A percentile compares a stretch with the other conserved stretches of the same genome.
Evolutionary conservation across 148 eudicot genomes (phyloP).

Genomic region (Dianthus caryophyllus): DNA sequence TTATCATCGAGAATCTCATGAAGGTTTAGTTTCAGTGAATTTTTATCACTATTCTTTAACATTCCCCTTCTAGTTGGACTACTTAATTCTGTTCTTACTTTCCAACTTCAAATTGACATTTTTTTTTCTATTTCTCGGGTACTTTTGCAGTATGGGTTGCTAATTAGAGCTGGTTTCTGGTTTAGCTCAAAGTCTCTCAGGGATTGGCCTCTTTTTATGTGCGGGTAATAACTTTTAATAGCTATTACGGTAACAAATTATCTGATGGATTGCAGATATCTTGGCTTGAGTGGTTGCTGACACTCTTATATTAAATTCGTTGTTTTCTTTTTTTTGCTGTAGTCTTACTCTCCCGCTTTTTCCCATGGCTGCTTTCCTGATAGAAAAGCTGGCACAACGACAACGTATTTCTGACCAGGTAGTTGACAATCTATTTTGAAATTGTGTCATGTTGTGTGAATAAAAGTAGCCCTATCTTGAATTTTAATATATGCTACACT

Average conservation of each 20-base stretch:
- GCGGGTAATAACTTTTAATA: slow-evolving; percentile 51
- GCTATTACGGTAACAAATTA: slow-evolving; percentile 3
- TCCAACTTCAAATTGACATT: not conserved
- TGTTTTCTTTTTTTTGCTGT: slow-evolving; percentile 13
- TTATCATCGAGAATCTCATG: slow-evolving; percentile 95
- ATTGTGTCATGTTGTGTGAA: not conserved
- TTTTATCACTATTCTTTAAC: slow-evolving; percentile 4
- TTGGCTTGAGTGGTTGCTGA: slow-evolving; percentile 10
- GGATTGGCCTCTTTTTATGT: slow-evolving; percentile 97
- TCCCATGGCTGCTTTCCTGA: slow-evolving; percentile 68
- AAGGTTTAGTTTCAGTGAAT: slow-evolving; percentile 44
- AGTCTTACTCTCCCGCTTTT: slow-evolving; percentile 71
- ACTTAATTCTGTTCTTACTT: not conserved
- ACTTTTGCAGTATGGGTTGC: slow-evolving; percentile 79
- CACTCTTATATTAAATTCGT: slow-evolving; percentile 6
- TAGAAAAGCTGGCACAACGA: slow-evolving; percentile 61
- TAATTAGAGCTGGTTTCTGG: slow-evolving; percentile 86
- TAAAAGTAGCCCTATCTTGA: too few relatives aligned
- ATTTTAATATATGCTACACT: too few relatives aligned
- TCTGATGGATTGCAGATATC: not conserved
- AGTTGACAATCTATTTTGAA: slow-evolving; percentile 23
- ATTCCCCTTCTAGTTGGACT: not conserved
- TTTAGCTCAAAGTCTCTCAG: slow-evolving; percentile 75
- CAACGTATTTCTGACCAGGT: slow-evolving; percentile 59
- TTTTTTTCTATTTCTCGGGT: not conserved